phyloP scores from a whole-genome alignment of 352 stramenopile species.

The Phytophthora quininea region DNA sequence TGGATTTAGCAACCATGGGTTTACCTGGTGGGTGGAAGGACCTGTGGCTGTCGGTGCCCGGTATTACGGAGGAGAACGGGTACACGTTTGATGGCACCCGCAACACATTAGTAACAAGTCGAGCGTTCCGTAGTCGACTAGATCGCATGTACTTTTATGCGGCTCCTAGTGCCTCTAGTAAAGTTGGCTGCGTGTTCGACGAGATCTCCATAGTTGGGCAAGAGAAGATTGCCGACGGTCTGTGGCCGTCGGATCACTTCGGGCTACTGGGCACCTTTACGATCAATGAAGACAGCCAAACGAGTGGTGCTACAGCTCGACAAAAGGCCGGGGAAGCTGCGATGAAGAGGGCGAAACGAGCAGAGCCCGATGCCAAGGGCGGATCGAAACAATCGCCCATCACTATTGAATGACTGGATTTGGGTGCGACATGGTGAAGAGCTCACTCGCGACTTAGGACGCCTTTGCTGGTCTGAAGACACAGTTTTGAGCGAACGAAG shows the following conservation, averaged over 20 bases:
- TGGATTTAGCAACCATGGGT: slow-evolving; percentile 48
- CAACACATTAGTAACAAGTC: slow-evolving; percentile 67
- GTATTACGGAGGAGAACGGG: slow-evolving; percentile 78
- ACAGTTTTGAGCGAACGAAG: too few species aligned
- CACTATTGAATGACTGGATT: slow-evolving; percentile 16
- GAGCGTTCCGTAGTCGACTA: slow-evolving; percentile 68
- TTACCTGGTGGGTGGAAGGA: slow-evolving; percentile 69
- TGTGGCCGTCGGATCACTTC: slow-evolving; percentile 83
- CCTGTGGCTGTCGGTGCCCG: slow-evolving; percentile 65
- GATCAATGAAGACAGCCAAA: slow-evolving; percentile 28
- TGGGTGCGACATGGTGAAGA: too few species aligned
- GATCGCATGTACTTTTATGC: slow-evolving; percentile 79
- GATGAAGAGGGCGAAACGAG: slow-evolving; percentile 16
- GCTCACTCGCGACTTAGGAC: too few species aligned
- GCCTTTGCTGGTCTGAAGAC: too few species aligned
- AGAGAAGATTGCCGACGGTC: slow-evolving; percentile 62
- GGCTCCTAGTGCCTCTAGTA: slow-evolving; percentile 11
- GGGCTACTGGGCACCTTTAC: slow-evolving; percentile 60
- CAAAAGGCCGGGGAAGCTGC: not conserved
- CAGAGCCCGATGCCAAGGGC: not conserved
- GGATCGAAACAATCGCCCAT: slow-evolving; percentile 22
- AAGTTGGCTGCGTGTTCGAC: slow-evolving; percentile 32
- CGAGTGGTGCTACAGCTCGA: not conserved
- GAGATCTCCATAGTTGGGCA: slow-evolving; percentile 68
- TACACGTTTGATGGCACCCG: slow-evolving; percentile 73